Evolutionary conservation across 768 basidiomycete genomes (phyloP).

Genomic region (Tulasnella sp.): DNA sequence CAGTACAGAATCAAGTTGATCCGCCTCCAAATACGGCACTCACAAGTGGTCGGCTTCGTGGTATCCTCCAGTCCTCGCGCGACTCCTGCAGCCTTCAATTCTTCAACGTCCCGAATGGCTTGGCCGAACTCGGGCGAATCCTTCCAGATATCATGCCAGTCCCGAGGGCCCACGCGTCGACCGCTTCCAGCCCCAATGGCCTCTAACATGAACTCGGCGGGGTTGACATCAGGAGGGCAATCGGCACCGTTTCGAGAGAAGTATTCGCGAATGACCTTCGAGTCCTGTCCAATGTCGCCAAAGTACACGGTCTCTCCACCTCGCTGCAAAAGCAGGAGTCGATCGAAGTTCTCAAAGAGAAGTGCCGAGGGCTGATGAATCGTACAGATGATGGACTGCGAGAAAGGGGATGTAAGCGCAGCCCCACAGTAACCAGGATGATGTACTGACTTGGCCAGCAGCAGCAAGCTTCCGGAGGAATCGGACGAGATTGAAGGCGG

Average conservation of each 20-base stretch:
- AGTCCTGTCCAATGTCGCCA: constrained; percentile 74
- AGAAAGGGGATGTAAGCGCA: constrained; percentile 4
- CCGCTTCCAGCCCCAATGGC: constrained; percentile 65
- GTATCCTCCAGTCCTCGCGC: constrained; percentile 34
- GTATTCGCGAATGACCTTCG: constrained; percentile 57
- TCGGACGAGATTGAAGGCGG: constrained; percentile 33
- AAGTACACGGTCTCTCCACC: constrained; percentile 94
- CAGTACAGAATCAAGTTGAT: too few species aligned
- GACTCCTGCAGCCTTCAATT: constrained; percentile 35
- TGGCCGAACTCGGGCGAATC: constrained; percentile 27
- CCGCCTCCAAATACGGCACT: constrained; percentile 20
- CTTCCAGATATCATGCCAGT: constrained; percentile 34
- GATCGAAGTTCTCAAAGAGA: constrained; percentile 76
- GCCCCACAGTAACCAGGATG: background rate
- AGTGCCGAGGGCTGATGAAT: constrained; percentile 53
- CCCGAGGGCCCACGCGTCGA: constrained; percentile 25
- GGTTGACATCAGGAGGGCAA: constrained; percentile 71
- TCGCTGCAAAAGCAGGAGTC: constrained; percentile 41
- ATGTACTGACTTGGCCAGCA: constrained; percentile 29
- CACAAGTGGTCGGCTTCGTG: constrained; percentile 39
- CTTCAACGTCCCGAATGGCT: constrained; percentile 29
- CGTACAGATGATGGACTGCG: constrained; percentile 28
- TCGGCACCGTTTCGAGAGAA: constrained; percentile 62
- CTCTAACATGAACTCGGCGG: constrained; percentile 51
- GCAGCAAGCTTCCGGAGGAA: constrained; percentile 33